Conservation (phyloP, 768 basidiomycete species). For the Pholiota conissans region DNA sequence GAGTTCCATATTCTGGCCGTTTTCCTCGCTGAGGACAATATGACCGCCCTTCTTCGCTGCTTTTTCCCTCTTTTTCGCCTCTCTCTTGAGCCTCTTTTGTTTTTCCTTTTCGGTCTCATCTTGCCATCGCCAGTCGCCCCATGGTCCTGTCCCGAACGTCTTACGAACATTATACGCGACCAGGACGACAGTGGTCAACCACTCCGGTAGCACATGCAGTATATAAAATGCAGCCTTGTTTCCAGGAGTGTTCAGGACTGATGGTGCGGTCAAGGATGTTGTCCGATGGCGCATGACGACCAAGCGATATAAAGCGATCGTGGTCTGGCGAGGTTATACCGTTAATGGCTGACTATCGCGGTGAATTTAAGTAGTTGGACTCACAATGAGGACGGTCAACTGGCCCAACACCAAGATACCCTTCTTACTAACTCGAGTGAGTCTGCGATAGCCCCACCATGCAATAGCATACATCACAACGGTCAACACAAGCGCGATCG, state of each 20-base stretch:
- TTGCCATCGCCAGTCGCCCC: background rate
- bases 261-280: background rate
- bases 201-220: background rate
- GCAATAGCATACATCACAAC: background rate
- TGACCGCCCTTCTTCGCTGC: background rate
- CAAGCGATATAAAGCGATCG: background rate
- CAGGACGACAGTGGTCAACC: background rate
- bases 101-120: background rate
- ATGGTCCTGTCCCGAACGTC: background rate
- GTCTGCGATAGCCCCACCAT: background rate
- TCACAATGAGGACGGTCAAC: background rate
- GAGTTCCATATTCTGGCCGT: background rate
- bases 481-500: background rate
- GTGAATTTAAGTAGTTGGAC: background rate
- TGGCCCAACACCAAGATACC: background rate
- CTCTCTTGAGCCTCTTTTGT: constrained; percentile 5
- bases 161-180: background rate
- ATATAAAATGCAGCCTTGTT: background rate
- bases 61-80: constrained; percentile 8
- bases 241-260: background rate
- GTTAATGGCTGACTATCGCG: background rate
- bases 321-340: background rate
- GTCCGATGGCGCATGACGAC: background rate
- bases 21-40: background rate
- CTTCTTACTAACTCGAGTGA: background rate